phyloP scores from a whole-genome alignment of 352 stramenopile genomes.

The Globisporangium abappressorium region DNA sequence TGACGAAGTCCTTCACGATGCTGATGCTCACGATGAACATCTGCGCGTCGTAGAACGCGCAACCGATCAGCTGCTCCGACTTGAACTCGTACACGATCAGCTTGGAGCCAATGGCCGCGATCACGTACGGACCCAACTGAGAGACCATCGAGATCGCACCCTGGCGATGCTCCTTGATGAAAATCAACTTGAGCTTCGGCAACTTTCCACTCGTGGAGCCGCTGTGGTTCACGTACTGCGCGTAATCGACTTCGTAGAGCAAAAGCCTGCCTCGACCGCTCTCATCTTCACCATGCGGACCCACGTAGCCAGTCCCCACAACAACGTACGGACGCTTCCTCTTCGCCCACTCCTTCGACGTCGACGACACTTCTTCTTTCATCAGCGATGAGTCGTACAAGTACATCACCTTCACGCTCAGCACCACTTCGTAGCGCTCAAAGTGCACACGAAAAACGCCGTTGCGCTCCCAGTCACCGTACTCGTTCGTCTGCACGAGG shows the following conservation, averaged over 20 bases:
- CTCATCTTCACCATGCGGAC: slow-evolving; percentile 83
- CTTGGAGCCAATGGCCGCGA: slow-evolving; percentile 84
- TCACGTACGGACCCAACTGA: slow-evolving; percentile 77
- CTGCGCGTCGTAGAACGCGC: slow-evolving; percentile 85
- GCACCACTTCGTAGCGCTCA: slow-evolving; percentile 79
- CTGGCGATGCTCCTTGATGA: slow-evolving; percentile 86
- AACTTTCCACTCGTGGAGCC: slow-evolving; percentile 73
- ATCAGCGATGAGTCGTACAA: slow-evolving; percentile 80
- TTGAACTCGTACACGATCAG: slow-evolving; percentile 90
- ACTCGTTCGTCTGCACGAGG: slow-evolving; percentile 77
- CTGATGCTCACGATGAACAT: slow-evolving; percentile 85
- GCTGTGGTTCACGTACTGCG: slow-evolving; percentile 81
- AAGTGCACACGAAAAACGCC: slow-evolving; percentile 84
- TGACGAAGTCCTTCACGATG: slow-evolving; percentile 83
- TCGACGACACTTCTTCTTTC: slow-evolving; percentile 65
- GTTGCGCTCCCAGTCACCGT: slow-evolving; percentile 67
- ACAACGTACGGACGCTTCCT: slow-evolving; percentile 83
- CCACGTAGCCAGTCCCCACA: slow-evolving; percentile 79
- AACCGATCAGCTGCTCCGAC: slow-evolving; percentile 81
- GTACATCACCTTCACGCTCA: slow-evolving; percentile 87
- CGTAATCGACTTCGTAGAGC: slow-evolving; percentile 87
- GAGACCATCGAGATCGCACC: slow-evolving; percentile 75
- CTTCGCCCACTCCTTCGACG: slow-evolving; percentile 67
- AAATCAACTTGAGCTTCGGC: slow-evolving; percentile 76
- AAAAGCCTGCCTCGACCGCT: slow-evolving; percentile 78